These are phyloP conservation scores for Aspergillus bridgeri DNA, from an alignment of 495 filamentous ascomycete species.

Conservation along the genomic window DNA sequence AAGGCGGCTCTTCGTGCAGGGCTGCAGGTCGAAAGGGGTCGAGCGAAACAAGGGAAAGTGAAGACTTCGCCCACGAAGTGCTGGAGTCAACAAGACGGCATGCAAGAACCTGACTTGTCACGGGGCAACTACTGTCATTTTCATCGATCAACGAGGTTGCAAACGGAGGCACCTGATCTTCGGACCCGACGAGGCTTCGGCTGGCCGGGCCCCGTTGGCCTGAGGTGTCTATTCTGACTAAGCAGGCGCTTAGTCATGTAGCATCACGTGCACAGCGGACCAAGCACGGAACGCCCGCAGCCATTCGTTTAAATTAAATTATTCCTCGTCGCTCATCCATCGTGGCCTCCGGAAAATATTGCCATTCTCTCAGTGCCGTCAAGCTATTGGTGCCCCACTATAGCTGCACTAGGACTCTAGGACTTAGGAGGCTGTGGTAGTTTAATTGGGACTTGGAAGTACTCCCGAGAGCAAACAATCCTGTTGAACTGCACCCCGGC, in stretches of 20 bases:
- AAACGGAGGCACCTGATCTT: slow-evolving; percentile 9
- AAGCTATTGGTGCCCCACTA: background rate
- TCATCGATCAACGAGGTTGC: slow-evolving; percentile 7
- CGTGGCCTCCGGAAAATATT: background rate
- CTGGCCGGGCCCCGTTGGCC: slow-evolving; percentile 2
- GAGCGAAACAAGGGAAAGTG: background rate
- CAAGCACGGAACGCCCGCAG: too few species aligned
- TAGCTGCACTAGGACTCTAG: background rate
- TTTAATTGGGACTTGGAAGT: background rate
- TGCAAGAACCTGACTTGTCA: slow-evolving; percentile 11
- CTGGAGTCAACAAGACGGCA: background rate
- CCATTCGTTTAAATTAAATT: too few species aligned
- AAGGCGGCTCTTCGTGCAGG: background rate
- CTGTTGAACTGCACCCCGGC: background rate
- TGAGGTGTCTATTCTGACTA: slow-evolving; percentile 10
- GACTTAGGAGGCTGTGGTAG: too few species aligned
- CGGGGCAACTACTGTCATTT: slow-evolving; percentile 7
- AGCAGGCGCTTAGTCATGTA: slow-evolving; percentile 15
- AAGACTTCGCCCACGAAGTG: background rate
- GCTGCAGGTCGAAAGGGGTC: background rate
- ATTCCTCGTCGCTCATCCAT: background rate
- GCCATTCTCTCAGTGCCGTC: background rate
- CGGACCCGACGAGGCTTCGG: slow-evolving; percentile 11
- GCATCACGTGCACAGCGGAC: background rate
- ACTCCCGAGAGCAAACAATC: background rate